Evolutionary conservation across 176 grass and related monocot species (phyloP), one percentile per base, ranked within the genome.

Genomic region (Carex littledalei): DNA sequence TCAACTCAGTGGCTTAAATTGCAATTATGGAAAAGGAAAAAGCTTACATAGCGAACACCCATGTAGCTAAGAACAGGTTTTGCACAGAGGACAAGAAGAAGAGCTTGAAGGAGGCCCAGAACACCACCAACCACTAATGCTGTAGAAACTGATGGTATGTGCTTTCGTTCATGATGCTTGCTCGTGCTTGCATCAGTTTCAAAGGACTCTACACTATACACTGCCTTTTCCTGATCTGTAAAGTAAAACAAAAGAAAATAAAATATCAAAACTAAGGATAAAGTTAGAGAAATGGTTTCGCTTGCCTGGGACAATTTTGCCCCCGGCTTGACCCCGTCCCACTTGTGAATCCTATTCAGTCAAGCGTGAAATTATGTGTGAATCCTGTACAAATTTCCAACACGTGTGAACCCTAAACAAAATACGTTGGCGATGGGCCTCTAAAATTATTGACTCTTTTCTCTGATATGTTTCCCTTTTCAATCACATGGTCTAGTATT

Each of bases 101-200:
- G 70, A 11, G 93, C 84, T 79, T 99, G 96, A 88, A 99, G 74
- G 26, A 99, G 80, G 54, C 96, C 96, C 70, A 99, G 91, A 54
- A 95, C 81, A 65, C 87, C 91, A 49, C 96, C 93, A 39, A 99
- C 91, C 59, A 99, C 86, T 26, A 99, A 64, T 8, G 96, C 96
- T 18, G 96, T 92, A 20, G 96, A 90, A 61, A 99, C 96, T 20
- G 96, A 99, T 47, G 96, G 96, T 89, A 99, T 92, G 79, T 92
- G 94, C 83, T 85, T 99, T 78, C 85, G 88, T 77, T 92, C 63
- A 7, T 81, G 78, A 45, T 22, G 14, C 62, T 67, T 83, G 10
- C 10, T 4, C 2, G 8, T 66, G 43, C 20, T 83, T 26, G 17
- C 39, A 4, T 66, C 81, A 52, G 55, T 66, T 66, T 83, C 63